Evolutionary conservation across 2,329 filamentous ascomycete genomes (phyloP).

Genomic region (Podosphaera fusca): DNA sequence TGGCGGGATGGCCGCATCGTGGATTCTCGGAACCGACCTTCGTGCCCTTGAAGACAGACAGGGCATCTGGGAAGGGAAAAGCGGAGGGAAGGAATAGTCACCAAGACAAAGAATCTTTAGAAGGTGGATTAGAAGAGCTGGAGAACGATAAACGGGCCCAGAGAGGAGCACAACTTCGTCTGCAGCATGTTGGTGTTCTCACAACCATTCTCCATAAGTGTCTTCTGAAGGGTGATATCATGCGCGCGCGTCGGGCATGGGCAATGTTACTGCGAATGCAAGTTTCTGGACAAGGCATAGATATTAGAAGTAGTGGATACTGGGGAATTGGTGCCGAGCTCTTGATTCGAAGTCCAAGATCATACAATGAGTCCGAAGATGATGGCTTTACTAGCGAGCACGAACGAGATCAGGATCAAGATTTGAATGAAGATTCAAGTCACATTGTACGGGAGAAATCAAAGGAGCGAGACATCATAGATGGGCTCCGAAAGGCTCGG

Average conservation of each 20-base stretch:
- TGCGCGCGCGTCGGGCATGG: conserved; percentile 52
- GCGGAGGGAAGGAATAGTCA: no score
- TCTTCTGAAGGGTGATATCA: conserved; percentile 45
- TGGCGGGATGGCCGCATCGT: conserved; percentile 29
- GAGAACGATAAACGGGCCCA: conserved; percentile 3
- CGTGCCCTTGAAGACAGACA: not conserved
- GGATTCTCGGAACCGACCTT: conserved; percentile 12
- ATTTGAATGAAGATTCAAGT: conserved; percentile 1
- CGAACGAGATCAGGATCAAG: conserved; percentile 1
- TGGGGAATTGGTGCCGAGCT: conserved; percentile 80
- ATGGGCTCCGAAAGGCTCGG: conserved; percentile 32
- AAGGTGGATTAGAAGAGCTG: conserved; percentile 4
- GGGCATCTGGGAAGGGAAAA: conserved; percentile 2
- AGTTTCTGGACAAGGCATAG: conserved; percentile 30
- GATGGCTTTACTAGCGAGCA: not conserved
- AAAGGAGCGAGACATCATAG: conserved; percentile 18
- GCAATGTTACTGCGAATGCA: conserved; percentile 45
- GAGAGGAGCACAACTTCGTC: conserved; percentile 16
- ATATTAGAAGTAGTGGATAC: conserved; percentile 43
- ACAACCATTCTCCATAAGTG: conserved; percentile 49
- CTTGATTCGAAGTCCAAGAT: conserved; percentile 32
- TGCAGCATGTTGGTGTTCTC: conserved; percentile 40
- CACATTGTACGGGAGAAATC: not conserved
- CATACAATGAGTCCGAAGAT: not conserved
- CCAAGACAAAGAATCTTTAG: conserved; percentile 1